Evolutionary conservation across 257 asterid genomes (phyloP).

Genomic region (Solanum boliviense): DNA sequence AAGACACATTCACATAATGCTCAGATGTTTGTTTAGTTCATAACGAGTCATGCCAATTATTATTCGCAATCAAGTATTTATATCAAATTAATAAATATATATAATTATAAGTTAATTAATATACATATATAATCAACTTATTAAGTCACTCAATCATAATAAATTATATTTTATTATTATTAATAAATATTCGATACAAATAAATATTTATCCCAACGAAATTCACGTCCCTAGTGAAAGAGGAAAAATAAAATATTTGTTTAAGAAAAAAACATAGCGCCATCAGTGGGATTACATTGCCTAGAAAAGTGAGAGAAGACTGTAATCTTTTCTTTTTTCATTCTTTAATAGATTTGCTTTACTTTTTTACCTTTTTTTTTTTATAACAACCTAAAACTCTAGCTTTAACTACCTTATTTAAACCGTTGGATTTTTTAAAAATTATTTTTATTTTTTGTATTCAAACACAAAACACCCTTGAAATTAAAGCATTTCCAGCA

Average conservation of each 20-base stretch:
- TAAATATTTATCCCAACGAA: not conserved
- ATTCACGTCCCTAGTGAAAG: not conserved
- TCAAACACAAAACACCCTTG: not conserved
- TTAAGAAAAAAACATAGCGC: constrained; percentile 3
- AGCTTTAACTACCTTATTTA: constrained; percentile 16
- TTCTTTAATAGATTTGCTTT: not conserved
- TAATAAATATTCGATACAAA: fast-evolving
- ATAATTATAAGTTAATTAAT: too few species aligned
- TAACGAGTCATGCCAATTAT: not conserved
- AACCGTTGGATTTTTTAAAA: constrained; percentile 2
- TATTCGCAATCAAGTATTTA: fast-evolving
- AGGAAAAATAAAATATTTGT: not conserved
- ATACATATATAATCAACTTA: too few species aligned
- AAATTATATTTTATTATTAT: not conserved
- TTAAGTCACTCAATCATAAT: too few species aligned
- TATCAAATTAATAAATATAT: too few species aligned
- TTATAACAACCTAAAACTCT: not conserved
- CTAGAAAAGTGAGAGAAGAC: constrained; percentile 1
- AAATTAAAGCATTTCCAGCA: constrained; percentile 1
- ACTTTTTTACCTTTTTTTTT: not conserved
- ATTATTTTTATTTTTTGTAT: not conserved
- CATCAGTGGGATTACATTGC: constrained; percentile 31
- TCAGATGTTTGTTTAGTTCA: not conserved
- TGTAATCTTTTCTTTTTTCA: not conserved
- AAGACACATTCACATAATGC: not conserved